These are phyloP conservation scores for Microglena sp. DNA, from an alignment of 139 green algal species.

Conservation along the genomic window DNA sequence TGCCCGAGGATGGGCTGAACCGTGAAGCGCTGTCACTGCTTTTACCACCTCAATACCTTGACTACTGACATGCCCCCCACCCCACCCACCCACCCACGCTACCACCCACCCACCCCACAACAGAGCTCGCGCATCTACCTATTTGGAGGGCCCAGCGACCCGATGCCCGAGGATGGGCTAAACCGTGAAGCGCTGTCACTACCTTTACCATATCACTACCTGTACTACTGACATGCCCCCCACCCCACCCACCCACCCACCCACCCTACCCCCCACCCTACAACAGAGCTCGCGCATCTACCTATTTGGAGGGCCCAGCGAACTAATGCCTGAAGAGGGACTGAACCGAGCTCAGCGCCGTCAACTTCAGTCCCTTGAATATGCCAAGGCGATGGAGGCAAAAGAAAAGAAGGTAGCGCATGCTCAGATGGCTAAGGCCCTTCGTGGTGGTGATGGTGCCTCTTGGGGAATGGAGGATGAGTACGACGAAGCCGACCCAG, in stretches of 20 bases:
- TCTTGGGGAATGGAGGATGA: slow-evolving; percentile 26
- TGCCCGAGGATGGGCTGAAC: too few species aligned
- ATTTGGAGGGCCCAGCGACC: slow-evolving; percentile 66
- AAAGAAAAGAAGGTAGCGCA: slow-evolving; percentile 19
- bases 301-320: slow-evolving; percentile 68
- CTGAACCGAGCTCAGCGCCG: slow-evolving; percentile 40
- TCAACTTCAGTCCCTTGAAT: slow-evolving; percentile 43
- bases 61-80: neutral
- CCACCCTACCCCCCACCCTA: neutral
- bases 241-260: neutral
- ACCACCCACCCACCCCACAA: slow-evolving; percentile 19
- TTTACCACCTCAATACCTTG: too few species aligned
- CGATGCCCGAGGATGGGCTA: too few species aligned
- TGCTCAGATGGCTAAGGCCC: neutral
- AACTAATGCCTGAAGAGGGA: slow-evolving; percentile 80
- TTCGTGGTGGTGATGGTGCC: slow-evolving; percentile 6
- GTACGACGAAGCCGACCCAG: neutral
- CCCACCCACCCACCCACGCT: neutral
- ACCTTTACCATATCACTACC: too few species aligned
- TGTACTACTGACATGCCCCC: neutral
- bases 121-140: slow-evolving; percentile 71
- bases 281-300: slow-evolving; percentile 69
- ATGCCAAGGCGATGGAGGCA: slow-evolving; percentile 14
- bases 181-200: too few species aligned
- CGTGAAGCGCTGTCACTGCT: too few species aligned